Evolutionary conservation across 306 rosid species (phyloP).

Genomic region (Psophocarpus tetragonolobus): DNA sequence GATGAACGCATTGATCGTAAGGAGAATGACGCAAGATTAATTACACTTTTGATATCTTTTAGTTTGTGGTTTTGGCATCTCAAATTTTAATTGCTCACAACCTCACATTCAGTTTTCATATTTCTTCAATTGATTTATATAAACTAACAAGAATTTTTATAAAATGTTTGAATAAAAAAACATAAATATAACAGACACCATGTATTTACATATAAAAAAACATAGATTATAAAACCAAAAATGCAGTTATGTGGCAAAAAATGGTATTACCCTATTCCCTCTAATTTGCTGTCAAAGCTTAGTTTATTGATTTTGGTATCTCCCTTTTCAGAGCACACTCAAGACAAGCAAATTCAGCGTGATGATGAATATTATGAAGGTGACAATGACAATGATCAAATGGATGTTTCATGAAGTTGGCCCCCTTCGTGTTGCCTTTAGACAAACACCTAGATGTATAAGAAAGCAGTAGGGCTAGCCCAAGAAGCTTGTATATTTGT

Average conservation of each 20-base stretch:
- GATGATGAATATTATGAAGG: constrained; percentile 93
- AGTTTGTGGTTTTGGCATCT: neutral
- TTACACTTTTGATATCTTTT: neutral
- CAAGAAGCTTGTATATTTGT: neutral
- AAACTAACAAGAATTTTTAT: neutral
- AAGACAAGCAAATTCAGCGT: constrained; percentile 90
- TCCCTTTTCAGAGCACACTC: constrained; percentile 70
- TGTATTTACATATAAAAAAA: no score
- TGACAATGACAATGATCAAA: constrained; percentile 87
- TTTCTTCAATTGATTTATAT: neutral
- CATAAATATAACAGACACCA: no score
- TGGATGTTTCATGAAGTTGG: constrained; percentile 57
- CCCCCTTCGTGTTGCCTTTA: constrained; percentile 6
- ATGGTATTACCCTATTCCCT: neutral
- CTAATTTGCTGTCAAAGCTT: neutral
- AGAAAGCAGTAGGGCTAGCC: neutral
- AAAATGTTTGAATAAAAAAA: neutral
- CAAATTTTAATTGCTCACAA: neutral
- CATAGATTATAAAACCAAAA: neutral
- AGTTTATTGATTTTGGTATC: constrained; percentile 21
- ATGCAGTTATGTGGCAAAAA: neutral
- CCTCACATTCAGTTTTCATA: neutral
- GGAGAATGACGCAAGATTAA: constrained; percentile 24
- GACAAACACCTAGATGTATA: neutral
- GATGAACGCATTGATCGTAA: constrained; percentile 95